Percentiles rank a stretch among this genome's conserved stretches.
Conservation (phyloP, 371 early-diverging fungal genomes). For the Rhizopus microsporus region DNA sequence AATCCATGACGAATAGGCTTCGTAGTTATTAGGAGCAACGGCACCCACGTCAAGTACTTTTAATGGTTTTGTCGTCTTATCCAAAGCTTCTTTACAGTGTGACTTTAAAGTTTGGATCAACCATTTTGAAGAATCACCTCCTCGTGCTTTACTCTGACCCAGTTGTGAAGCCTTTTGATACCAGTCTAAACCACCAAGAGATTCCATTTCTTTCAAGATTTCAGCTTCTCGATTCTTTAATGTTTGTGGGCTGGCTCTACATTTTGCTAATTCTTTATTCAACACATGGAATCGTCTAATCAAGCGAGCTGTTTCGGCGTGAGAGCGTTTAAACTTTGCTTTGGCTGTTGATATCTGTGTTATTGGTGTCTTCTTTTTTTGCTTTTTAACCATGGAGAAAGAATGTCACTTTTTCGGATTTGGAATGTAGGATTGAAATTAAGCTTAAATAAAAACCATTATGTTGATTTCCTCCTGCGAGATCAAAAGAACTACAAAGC, state of each 20-base stretch:
- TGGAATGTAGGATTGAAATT: too few species aligned
- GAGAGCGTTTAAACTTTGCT: constrained; percentile 43
- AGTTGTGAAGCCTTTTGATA: constrained; percentile 84
- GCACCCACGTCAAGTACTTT: constrained; percentile 89
- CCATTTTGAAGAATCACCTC: constrained; percentile 87
- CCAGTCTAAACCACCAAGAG: constrained; percentile 84
- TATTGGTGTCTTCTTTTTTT: constrained; percentile 26
- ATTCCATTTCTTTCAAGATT: constrained; percentile 70
- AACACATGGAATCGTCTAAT: constrained; percentile 77
- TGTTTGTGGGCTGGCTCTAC: constrained; percentile 19
- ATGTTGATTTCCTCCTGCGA: too few species aligned
- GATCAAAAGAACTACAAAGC: too few species aligned
- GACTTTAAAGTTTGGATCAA: constrained; percentile 57
- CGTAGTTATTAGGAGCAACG: constrained; percentile 75
- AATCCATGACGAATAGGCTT: constrained; percentile 68
- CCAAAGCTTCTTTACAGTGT: constrained; percentile 17
- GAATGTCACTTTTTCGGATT: background rate
- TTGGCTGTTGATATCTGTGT: constrained; percentile 15
- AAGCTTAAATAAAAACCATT: too few species aligned
- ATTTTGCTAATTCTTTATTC: constrained; percentile 69
- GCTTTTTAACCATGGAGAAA: constrained; percentile 17
- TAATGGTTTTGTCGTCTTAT: constrained; percentile 29
- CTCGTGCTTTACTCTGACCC: constrained; percentile 81
- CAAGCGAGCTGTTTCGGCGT: constrained; percentile 60
- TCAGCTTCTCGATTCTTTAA: constrained; percentile 30